Conservation (phyloP, 331 rosid genomes). For the Pyrus hybrid region DNA sequence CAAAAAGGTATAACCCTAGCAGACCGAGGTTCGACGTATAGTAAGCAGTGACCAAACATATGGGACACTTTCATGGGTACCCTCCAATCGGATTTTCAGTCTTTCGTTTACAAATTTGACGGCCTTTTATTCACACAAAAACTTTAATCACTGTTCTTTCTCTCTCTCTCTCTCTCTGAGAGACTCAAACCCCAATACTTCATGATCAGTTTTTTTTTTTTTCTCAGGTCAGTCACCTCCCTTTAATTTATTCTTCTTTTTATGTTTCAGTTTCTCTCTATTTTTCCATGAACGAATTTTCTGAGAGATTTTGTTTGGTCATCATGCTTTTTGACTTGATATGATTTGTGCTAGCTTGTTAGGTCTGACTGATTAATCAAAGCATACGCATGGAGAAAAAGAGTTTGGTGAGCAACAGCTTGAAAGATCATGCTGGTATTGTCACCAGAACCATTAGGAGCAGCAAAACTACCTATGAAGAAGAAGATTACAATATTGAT, state of each 20-base stretch:
- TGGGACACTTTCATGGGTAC: constrained; percentile 19
- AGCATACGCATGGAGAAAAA: constrained; percentile 30
- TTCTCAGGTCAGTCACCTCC: constrained; percentile 21
- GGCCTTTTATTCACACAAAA: background rate
- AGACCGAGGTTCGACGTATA: constrained; percentile 41
- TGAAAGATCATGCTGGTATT: constrained; percentile 23
- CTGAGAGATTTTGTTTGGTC: background rate
- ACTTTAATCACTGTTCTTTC: background rate
- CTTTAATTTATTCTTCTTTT: background rate
- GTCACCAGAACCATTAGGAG: constrained; percentile 1
- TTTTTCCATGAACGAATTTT: constrained; percentile 5
- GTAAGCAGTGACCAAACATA: constrained; percentile 51
- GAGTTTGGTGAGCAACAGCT: constrained; percentile 17
- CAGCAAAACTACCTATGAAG: constrained; percentile 3
- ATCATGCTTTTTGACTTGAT: constrained; percentile 2
- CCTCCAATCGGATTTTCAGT: constrained; percentile 41
- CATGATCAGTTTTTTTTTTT: constrained; percentile 18
- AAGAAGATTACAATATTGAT: constrained; percentile 27
- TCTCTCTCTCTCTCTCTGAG: constrained; percentile 1
- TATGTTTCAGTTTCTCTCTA: background rate
- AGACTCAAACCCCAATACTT: constrained; percentile 9
- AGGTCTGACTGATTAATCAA: background rate
- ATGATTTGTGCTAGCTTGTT: constrained; percentile 17
- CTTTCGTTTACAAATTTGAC: constrained; percentile 28
- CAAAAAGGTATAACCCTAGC: constrained; percentile 49